These are phyloP conservation scores for Ascochyta clinopodiicola DNA, from an alignment of 2,329 filamentous ascomycete genomes.

Conservation along the genomic window DNA sequence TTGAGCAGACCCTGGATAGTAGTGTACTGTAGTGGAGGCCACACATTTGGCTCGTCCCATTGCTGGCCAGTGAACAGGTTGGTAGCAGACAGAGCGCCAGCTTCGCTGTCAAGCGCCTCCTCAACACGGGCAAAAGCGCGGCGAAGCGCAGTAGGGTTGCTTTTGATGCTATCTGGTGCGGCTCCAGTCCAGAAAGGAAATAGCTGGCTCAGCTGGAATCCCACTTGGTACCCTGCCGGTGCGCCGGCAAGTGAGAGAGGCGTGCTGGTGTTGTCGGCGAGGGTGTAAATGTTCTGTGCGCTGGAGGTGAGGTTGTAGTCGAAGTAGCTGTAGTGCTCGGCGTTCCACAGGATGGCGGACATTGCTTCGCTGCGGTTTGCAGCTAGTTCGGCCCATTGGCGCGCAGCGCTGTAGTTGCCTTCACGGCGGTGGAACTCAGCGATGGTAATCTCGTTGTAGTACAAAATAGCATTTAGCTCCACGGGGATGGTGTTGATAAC, in stretches of 20 bases:
- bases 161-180: conserved; percentile 62
- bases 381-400: conserved; percentile 59
- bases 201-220: conserved; percentile 66
- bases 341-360: conserved; percentile 69
- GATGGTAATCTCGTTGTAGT: conserved; percentile 68
- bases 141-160: conserved; percentile 65
- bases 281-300: conserved; percentile 62
- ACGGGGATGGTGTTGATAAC: conserved; percentile 65
- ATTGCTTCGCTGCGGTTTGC: conserved; percentile 65
- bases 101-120: conserved; percentile 58
- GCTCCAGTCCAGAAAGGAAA: conserved; percentile 75
- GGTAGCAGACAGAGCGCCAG: conserved; percentile 67
- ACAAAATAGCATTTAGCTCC: conserved; percentile 72
- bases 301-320: conserved; percentile 71
- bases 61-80: conserved; percentile 68
- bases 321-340: conserved; percentile 68
- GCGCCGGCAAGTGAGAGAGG: conserved; percentile 51
- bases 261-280: conserved; percentile 51
- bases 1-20: conserved; percentile 68
- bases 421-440: conserved; percentile 60
- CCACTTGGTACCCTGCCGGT: conserved; percentile 62
- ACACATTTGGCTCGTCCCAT: conserved; percentile 75
- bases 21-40: conserved; percentile 71
- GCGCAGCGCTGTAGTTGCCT: conserved; percentile 60
- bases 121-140: conserved; percentile 62